phyloP scores from a whole-genome alignment of 164 flowering plant genomes.

The Liriodendron chinense region DNA sequence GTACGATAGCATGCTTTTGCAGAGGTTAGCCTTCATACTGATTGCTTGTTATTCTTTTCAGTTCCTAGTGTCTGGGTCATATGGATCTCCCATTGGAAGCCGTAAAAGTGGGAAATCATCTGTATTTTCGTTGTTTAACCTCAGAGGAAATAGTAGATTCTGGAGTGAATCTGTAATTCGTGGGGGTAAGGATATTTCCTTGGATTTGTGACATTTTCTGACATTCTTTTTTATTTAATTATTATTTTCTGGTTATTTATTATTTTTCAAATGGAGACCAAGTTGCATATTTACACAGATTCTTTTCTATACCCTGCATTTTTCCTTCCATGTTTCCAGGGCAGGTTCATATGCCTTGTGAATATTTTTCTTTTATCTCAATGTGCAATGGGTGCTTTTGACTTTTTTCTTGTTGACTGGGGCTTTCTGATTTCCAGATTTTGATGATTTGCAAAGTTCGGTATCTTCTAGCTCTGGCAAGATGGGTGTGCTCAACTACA shows the following conservation, averaged over 20 bases:
- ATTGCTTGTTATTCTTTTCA: conserved; percentile 19
- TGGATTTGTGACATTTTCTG: not conserved
- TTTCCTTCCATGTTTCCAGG: not conserved
- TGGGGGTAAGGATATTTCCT: conserved; percentile 37
- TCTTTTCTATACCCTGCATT: not conserved
- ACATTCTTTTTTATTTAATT: not conserved
- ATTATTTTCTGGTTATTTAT: not conserved
- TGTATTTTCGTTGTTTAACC: conserved; percentile 91
- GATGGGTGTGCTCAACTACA: conserved; percentile 51
- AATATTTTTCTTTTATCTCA: not conserved
- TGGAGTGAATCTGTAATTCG: conserved; percentile 88
- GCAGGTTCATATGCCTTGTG: not conserved
- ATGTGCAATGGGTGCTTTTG: not conserved
- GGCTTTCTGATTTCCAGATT: conserved; percentile 38
- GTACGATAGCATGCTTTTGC: no score
- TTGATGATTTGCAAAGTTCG: conserved; percentile 64
- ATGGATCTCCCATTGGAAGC: conserved; percentile 40
- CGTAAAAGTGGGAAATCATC: conserved; percentile 58
- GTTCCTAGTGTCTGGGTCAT: conserved; percentile 33
- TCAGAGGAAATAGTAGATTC: conserved; percentile 80
- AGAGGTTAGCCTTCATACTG: not conserved
- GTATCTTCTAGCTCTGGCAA: conserved; percentile 40
- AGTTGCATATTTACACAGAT: not conserved
- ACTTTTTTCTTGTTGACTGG: not conserved
- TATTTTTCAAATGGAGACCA: not conserved